These are phyloP conservation scores for Viola pubescens DNA, from an alignment of 441 rosid genomes.

Conservation along the genomic window DNA sequence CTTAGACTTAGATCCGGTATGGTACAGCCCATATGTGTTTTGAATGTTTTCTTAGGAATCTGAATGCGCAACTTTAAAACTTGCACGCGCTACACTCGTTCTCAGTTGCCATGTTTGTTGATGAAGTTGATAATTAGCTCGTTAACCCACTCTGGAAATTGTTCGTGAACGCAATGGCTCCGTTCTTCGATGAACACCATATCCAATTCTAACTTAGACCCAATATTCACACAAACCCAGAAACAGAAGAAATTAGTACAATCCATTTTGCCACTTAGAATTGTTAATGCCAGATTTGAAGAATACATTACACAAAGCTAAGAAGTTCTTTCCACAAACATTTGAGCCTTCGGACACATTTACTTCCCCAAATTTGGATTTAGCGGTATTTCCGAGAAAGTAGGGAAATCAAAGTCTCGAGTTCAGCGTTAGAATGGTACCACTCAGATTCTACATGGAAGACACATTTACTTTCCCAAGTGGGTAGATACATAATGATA, in stretches of 20 bases:
- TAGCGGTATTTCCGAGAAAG: too few relatives aligned
- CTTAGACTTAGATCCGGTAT: background rate
- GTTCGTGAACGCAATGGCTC: slow-evolving; percentile 27
- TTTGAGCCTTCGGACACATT: too few relatives aligned
- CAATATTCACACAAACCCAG: too few relatives aligned
- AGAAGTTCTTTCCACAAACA: too few relatives aligned
- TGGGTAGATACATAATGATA: background rate
- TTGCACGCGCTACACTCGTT: background rate
- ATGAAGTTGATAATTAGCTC: slow-evolving; percentile 26
- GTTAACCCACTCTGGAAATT: slow-evolving; percentile 28
- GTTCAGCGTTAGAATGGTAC: too few relatives aligned
- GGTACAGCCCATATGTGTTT: background rate
- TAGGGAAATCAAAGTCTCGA: too few relatives aligned
- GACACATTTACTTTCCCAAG: background rate
- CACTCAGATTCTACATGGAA: background rate
- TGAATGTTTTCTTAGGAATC: background rate
- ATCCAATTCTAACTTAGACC: background rate
- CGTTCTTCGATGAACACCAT: slow-evolving; percentile 10
- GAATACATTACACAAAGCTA: too few relatives aligned
- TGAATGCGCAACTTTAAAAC: background rate
- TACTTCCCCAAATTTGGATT: too few relatives aligned
- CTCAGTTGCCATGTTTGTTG: slow-evolving; percentile 14
- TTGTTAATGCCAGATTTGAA: too few relatives aligned
- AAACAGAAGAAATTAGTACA: too few relatives aligned
- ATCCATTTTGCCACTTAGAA: too few relatives aligned